Evolutionary conservation across 108 stramenopile species (phyloP), one percentile per base, ranked within the genome.

Genomic region (Nitzschia palea): DNA sequence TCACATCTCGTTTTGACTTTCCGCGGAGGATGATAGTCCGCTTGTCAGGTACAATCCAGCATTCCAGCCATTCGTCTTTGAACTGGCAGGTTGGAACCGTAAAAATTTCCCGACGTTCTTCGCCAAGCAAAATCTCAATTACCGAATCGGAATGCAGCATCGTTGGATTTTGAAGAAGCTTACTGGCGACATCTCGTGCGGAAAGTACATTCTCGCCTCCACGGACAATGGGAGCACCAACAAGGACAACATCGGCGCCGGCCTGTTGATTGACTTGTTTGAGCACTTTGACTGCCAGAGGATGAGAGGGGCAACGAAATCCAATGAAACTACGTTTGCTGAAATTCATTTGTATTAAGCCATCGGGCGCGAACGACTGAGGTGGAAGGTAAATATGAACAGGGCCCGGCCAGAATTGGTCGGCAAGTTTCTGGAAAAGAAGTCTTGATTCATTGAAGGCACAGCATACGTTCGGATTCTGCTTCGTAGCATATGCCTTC

Each of bases 361-460:
- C 35, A 60, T 60, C 59, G 40, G 59, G 59, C 20, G 37, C 37
- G 15, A 40, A 60, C 2, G 59, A 40, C 25, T 60, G 59, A 14
- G 59, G 23, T 23, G 59, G 36, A n/a, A 60, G 12, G 25, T 40
- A 60, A 9, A 60, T 20, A 23, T 40, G 35, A 40, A 60, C 59
- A 26, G 59, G 59, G n/a, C 59, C 59, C 5, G 59, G 59, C 59
- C 59, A 60, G 33, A 60, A 60, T 34, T 60, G 59, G 59, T 60
- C 59, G 23, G 59, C 59, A n/a, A 60, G 59, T 26, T 60, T 60
- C 37, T 60, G 59, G 59, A 60, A 60, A 9, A 60, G 40, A 15
- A 60, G 40, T 31, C 59, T n/a, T 42, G 59, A 18, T 26, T 60
- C 59, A 26, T 60, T 60, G 59, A 60, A 40, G 17, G 59, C 23